phyloP scores from a whole-genome alignment of 1,284 basidiomycete genomes.

The Lignosus rhinocerotis region DNA sequence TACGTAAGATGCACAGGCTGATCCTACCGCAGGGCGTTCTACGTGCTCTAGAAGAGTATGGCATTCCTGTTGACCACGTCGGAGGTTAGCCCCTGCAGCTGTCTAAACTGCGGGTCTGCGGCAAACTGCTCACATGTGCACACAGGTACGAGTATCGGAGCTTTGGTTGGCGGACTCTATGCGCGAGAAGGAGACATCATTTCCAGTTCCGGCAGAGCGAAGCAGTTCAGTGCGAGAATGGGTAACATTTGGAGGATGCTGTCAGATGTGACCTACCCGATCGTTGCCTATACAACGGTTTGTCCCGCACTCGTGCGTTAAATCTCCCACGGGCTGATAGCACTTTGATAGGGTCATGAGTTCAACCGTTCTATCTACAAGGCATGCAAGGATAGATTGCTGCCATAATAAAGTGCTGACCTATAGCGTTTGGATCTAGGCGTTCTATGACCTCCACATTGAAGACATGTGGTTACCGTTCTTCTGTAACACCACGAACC shows the following conservation, averaged over 20 bases:
- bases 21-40: slow-evolving; percentile 69
- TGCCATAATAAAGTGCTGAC: slow-evolving; percentile 5
- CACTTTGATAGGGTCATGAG: slow-evolving; percentile 74
- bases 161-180: slow-evolving; percentile 95
- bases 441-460: slow-evolving; percentile 93
- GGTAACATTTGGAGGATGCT: slow-evolving; percentile 93
- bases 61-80: slow-evolving; percentile 92
- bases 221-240: slow-evolving; percentile 91
- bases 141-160: slow-evolving; percentile 85
- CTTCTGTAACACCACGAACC: slow-evolving; percentile 99
- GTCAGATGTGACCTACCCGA: slow-evolving; percentile 95
- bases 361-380: slow-evolving; percentile 88
- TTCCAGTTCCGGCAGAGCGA: slow-evolving; percentile 84
- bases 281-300: slow-evolving; percentile 97
- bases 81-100: slow-evolving; percentile 50
- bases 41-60: slow-evolving; percentile 87
- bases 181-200: slow-evolving; percentile 92
- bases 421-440: slow-evolving; percentile 37
- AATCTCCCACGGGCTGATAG: slow-evolving; percentile 10
- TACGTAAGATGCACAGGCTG: background rate
- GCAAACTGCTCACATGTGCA: slow-evolving; percentile 1
- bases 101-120: background rate
- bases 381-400: slow-evolving; percentile 37
- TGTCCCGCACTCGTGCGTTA: slow-evolving; percentile 30
- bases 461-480: slow-evolving; percentile 99